Base-by-base conservation (phyloP, 1,284 basidiomycete genomes). In the Anthracocystis panici-leucophaei region DNA sequence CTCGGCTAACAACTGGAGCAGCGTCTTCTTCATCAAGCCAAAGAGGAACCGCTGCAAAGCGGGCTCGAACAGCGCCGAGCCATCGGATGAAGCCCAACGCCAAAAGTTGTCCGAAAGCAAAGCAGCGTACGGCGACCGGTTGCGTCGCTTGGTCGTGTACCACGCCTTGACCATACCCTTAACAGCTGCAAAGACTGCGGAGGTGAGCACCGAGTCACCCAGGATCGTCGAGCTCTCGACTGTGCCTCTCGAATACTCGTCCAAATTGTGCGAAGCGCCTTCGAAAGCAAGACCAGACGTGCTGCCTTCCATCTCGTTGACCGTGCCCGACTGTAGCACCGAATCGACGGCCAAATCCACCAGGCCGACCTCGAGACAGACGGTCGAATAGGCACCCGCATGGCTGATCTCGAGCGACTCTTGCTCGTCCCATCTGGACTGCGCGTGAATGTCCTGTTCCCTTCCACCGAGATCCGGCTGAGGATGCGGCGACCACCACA, bases 11-110 rank as follows among this genome's bases (percentile, higher is more conserved):
- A 99, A 89, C 86, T 99, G 97, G 48, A 98, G 92, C 85, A 99
- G 95, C 0, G 93, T 96, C 88, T 99, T 99, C 73, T 93, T 91
- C 97, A 99, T 99, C 56, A 99, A 89, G 10, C 95, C 93, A 77
- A 95, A 92, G 14, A 99, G 88, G 87, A 99, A 99, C 0, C 92
- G 91, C 84, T 98, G 94, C 7, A 99, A 88, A 56, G 94, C 92
- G 1, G 95, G 92, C 84, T 99, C 97, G 83, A 94, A 97, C 88
- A 99, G 90, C 66, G 91, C 90, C 33, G 95, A 93, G 5, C 59
- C 88, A 51, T 89, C 90, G 2, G 93, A 95, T 81, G 91, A 93
- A 71, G 97, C 90, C 97, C 97, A 99, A 33, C 97, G 89, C 95
- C 95, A 98, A 87, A 99, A 98, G 85, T 98, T 95, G 83, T 96